A percentile compares a stretch with the other conserved stretches of the same genome.
Conservation (phyloP, 176 grass and related monocot species). For the Chrysopogon serrulatus region DNA sequence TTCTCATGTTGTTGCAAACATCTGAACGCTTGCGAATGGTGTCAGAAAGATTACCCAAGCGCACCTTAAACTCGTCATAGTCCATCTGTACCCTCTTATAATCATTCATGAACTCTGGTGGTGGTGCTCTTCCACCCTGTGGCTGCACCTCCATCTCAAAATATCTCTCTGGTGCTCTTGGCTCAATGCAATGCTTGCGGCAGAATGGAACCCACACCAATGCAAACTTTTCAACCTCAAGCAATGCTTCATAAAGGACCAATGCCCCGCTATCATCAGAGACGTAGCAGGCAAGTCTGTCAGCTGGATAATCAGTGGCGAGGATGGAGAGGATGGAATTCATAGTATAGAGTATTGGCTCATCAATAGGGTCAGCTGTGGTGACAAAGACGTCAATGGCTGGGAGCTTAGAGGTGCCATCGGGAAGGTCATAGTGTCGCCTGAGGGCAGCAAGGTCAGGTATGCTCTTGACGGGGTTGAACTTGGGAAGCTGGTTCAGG, state of each 20-base stretch:
- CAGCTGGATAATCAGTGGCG: neutral
- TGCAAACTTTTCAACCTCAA: constrained; percentile 18
- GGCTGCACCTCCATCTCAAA: neutral
- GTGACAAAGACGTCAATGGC: constrained; percentile 24
- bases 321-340: constrained; percentile 40
- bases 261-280: constrained; percentile 15
- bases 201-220: constrained; percentile 33
- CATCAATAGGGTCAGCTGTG: neutral
- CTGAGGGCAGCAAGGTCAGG: constrained; percentile 7
- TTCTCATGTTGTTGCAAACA: neutral
- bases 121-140: rapidly evolving
- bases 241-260: constrained; percentile 7
- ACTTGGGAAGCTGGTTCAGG: constrained; percentile 19
- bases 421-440: neutral
- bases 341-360: constrained; percentile 29
- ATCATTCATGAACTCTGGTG: neutral
- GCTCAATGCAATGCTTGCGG: neutral
- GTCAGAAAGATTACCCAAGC: neutral
- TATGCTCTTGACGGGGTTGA: constrained; percentile 12
- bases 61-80: constrained; percentile 10
- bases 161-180: constrained; percentile 11
- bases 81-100: neutral
- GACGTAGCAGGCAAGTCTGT: neutral
- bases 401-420: neutral
- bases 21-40: neutral